These are phyloP conservation scores for Canavalia ensiformis DNA, from an alignment of 306 rosid genomes.

Conservation along the genomic window DNA sequence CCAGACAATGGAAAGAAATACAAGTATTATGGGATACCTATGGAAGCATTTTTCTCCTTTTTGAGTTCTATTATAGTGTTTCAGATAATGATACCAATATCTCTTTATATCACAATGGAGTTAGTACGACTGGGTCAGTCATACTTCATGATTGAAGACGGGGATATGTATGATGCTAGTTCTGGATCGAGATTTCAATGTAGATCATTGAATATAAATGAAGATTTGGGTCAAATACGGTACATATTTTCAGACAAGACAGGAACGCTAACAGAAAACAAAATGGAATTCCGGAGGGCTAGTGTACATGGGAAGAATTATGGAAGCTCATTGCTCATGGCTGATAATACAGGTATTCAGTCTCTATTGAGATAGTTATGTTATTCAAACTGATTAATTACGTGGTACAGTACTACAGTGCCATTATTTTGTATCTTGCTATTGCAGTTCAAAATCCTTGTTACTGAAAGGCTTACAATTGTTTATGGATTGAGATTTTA, in stretches of 20 bases:
- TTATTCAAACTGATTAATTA: conserved; percentile 20
- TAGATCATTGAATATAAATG: conserved; percentile 96
- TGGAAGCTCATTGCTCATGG: conserved; percentile 59
- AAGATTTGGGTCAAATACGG: conserved; percentile 97
- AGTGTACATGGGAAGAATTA: conserved; percentile 78
- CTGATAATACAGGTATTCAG: conserved; percentile 62
- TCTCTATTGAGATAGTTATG: conserved; percentile 39
- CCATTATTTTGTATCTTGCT: conserved; percentile 16
- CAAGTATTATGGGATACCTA: conserved; percentile 83
- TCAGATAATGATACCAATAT: conserved; percentile 99
- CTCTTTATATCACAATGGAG: conserved; percentile 98
- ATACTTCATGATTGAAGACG: conserved; percentile 94
- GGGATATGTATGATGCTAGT: conserved; percentile 70
- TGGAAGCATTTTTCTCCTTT: conserved; percentile 93
- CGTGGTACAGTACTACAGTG: conserved; percentile 18
- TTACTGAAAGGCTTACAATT: not conserved
- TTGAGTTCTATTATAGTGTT: conserved; percentile 95
- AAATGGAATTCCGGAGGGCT: conserved; percentile 94
- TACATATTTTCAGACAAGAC: conserved; percentile 96
- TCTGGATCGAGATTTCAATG: conserved; percentile 95
- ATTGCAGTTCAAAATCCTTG: conserved; percentile 36
- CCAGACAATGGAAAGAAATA: conserved; percentile 61
- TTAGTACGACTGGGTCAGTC: conserved; percentile 98
- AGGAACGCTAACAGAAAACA: conserved; percentile 97
- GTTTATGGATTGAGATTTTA: conserved; percentile 31